Evolutionary conservation across 176 grass and related monocot species (phyloP).

Genomic region (Triticum aestivum): IWGSC_CS_RefSeq_v2.1 NC_057813.1:567563685-567564184

Average conservation of each 20-base stretch:
- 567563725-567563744: conserved; percentile 47
- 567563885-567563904: conserved; percentile 60
- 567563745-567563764: conserved; percentile 71
- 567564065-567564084: conserved; percentile 58
- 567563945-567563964: conserved; percentile 58
- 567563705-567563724: conserved; percentile 51
- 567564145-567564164: conserved; percentile 49
- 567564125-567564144: conserved; percentile 51
- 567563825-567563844: conserved; percentile 41
- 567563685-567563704: conserved; percentile 50
- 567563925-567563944: conserved; percentile 59
- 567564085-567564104: conserved; percentile 50
- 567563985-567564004: conserved; percentile 35
- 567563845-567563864: conserved; percentile 62
- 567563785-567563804: conserved; percentile 69
- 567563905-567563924: conserved; percentile 43
- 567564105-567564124: conserved; percentile 61
- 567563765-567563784: conserved; percentile 70
- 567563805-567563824: conserved; percentile 54
- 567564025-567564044: conserved; percentile 43
- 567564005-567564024: conserved; percentile 27
- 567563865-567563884: conserved; percentile 69
- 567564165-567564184: conserved; percentile 46
- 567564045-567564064: conserved; percentile 45
- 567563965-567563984: conserved; percentile 69